Conservation (phyloP, 169 alveolate genomes). For the Cryptosporidium tyzzeri region DNA sequence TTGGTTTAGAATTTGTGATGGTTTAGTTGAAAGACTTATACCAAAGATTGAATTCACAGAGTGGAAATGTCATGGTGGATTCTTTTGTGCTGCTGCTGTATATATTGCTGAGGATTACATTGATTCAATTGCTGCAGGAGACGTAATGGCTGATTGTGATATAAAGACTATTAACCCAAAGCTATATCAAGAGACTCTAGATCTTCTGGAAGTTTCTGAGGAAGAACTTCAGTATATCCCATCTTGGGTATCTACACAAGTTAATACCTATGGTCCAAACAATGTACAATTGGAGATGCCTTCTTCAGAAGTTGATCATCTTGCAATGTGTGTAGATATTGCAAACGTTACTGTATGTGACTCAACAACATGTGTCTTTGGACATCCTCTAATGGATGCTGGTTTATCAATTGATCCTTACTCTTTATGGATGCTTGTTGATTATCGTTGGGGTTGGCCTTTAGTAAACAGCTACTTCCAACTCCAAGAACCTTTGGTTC, state of each 20-base stretch:
- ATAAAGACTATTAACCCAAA: constrained; percentile 83
- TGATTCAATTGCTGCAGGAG: constrained; percentile 87
- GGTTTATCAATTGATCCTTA: constrained; percentile 42
- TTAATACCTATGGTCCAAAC: constrained; percentile 3
- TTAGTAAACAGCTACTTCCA: constrained; percentile 29
- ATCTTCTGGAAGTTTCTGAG: constrained; percentile 82
- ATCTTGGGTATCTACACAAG: constrained; percentile 61
- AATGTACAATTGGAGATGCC: constrained; percentile 19
- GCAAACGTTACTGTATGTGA: constrained; percentile 64
- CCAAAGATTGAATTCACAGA: constrained; percentile 89
- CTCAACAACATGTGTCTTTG: constrained; percentile 51
- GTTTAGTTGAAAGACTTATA: constrained; percentile 85
- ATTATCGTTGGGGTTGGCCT: constrained; percentile 72
- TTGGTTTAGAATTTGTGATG: constrained; percentile 89
- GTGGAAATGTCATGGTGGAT: constrained; percentile 92
- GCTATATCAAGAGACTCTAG: constrained; percentile 81
- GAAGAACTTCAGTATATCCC: constrained; percentile 77
- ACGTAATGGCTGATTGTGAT: constrained; percentile 83
- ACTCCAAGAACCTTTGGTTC: constrained; percentile 44
- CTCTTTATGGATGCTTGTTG: constrained; percentile 56
- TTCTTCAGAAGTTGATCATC: constrained; percentile 16
- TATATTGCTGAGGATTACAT: constrained; percentile 91
- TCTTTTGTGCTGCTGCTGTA: constrained; percentile 90
- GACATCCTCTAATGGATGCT: constrained; percentile 65
- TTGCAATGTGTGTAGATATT: constrained; percentile 57